Percentiles rank a stretch among this genome's conserved stretches.
Conservation (phyloP, 306 rosid genomes). For the Nissolia schottii region DNA sequence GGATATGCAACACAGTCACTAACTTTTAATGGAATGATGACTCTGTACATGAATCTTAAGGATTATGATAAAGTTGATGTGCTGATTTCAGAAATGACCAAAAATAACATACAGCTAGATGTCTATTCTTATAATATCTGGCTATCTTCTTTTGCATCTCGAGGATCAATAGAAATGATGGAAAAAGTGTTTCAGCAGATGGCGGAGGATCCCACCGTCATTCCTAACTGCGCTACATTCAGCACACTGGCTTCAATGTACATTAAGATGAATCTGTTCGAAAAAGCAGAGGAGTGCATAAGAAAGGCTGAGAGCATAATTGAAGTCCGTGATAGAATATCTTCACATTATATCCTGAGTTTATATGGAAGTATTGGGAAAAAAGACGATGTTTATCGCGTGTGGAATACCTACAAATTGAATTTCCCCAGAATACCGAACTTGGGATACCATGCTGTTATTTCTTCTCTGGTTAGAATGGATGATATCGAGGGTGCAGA, state of each 20-base stretch:
- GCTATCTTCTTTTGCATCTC: slow-evolving; percentile 82
- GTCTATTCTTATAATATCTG: slow-evolving; percentile 87
- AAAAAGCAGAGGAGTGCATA: slow-evolving; percentile 81
- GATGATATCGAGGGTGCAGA: slow-evolving; percentile 82
- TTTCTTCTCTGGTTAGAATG: slow-evolving; percentile 65
- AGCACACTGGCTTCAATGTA: slow-evolving; percentile 93
- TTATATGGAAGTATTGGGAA: slow-evolving; percentile 74
- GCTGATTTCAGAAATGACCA: slow-evolving; percentile 71
- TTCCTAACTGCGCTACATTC: slow-evolving; percentile 88
- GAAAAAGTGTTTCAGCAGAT: slow-evolving; percentile 79
- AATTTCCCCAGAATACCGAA: slow-evolving; percentile 71
- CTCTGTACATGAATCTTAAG: slow-evolving; percentile 78
- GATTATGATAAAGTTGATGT: slow-evolving; percentile 76
- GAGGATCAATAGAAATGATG: slow-evolving; percentile 67
- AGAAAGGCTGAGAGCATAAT: slow-evolving; percentile 72
- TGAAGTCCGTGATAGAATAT: slow-evolving; percentile 72
- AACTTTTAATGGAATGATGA: slow-evolving; percentile 96
- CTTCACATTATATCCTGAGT: slow-evolving; percentile 87
- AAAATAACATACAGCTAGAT: slow-evolving; percentile 61
- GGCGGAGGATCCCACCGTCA: slow-evolving; percentile 55
- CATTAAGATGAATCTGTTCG: slow-evolving; percentile 63
- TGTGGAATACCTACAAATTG: slow-evolving; percentile 72
- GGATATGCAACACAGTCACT: slow-evolving; percentile 61
- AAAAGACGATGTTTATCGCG: slow-evolving; percentile 75
- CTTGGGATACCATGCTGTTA: slow-evolving; percentile 81